Conservation (phyloP, 768 basidiomycete species). For the Dioszegia aurantiaca region DNA sequence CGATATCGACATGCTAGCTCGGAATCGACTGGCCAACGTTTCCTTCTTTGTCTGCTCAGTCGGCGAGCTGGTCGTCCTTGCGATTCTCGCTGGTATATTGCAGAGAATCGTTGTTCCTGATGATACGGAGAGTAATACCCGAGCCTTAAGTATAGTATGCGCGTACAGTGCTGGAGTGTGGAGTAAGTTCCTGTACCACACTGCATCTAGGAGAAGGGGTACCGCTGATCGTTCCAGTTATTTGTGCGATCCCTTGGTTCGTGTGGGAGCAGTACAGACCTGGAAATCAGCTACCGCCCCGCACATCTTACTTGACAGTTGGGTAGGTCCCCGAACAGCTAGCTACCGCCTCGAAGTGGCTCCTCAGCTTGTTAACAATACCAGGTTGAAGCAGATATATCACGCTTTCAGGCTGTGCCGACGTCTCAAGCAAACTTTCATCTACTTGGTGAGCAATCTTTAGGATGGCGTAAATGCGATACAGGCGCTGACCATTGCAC, state of each 20-base stretch:
- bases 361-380: background rate
- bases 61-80: slow-evolving; percentile 69
- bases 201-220: too few relatives aligned
- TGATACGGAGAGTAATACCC: slow-evolving; percentile 69
- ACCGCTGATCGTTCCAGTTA: too few relatives aligned
- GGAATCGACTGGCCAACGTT: slow-evolving; percentile 72
- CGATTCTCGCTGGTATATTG: slow-evolving; percentile 71
- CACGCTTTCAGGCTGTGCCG: slow-evolving; percentile 66
- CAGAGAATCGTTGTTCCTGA: slow-evolving; percentile 63
- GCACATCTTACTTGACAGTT: slow-evolving; percentile 71
- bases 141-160: slow-evolving; percentile 70
- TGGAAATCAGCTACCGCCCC: slow-evolving; percentile 73
- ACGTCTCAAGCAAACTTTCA: slow-evolving; percentile 62
- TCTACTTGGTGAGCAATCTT: slow-evolving; percentile 58
- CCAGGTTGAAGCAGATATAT: slow-evolving; percentile 63
- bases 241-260: slow-evolving; percentile 85
- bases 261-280: slow-evolving; percentile 81
- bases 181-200: too few relatives aligned
- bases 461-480: background rate
- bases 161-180: slow-evolving; percentile 76
- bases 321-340: slow-evolving; percentile 66
- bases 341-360: too few relatives aligned
- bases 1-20: slow-evolving; percentile 62
- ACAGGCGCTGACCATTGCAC: slow-evolving; percentile 68
- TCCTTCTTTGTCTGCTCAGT: slow-evolving; percentile 68